A percentile compares a stretch with the other conserved stretches of the same genome.
These are phyloP conservation scores for Jacaranda copaia DNA, from an alignment of 257 asterid genomes.

Conservation along the genomic window DNA sequence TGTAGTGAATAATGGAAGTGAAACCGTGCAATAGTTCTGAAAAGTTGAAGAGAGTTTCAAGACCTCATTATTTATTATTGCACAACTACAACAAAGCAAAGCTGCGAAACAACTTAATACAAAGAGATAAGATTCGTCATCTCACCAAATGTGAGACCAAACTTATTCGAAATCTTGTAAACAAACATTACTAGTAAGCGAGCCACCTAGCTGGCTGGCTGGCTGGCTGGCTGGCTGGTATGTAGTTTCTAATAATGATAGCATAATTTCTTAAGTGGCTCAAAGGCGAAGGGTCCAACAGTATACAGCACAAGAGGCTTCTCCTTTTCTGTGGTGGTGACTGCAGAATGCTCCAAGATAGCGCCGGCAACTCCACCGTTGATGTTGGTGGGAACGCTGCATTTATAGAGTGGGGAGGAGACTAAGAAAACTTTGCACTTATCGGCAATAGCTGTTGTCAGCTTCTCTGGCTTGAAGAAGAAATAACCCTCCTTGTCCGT, in stretches of 20 bases:
- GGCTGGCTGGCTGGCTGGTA: too few relatives aligned
- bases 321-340: neutral
- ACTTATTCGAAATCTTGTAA: neutral
- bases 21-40: too few relatives aligned
- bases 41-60: too few relatives aligned
- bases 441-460: slow-evolving; percentile 35
- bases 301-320: slow-evolving; percentile 34
- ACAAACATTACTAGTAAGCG: neutral
- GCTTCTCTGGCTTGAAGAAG: slow-evolving; percentile 35
- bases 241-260: too few relatives aligned
- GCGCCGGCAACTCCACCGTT: slow-evolving; percentile 48
- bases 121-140: neutral
- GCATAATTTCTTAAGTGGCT: too few relatives aligned
- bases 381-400: slow-evolving; percentile 48
- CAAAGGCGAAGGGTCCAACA: slow-evolving; percentile 10
- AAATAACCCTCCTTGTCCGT: slow-evolving; percentile 56
- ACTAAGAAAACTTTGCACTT: slow-evolving; percentile 50
- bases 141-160: neutral
- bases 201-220: too few relatives aligned
- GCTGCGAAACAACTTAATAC: neutral
- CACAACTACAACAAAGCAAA: neutral
- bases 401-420: slow-evolving; percentile 40
- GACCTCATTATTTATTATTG: too few relatives aligned
- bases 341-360: slow-evolving; percentile 25
- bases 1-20: too few relatives aligned